A percentile compares a stretch with the other conserved stretches of the same genome.
These are phyloP conservation scores for Neonectria punicea DNA, from an alignment of 2,329 filamentous ascomycete species.

Conservation along the genomic window DNA sequence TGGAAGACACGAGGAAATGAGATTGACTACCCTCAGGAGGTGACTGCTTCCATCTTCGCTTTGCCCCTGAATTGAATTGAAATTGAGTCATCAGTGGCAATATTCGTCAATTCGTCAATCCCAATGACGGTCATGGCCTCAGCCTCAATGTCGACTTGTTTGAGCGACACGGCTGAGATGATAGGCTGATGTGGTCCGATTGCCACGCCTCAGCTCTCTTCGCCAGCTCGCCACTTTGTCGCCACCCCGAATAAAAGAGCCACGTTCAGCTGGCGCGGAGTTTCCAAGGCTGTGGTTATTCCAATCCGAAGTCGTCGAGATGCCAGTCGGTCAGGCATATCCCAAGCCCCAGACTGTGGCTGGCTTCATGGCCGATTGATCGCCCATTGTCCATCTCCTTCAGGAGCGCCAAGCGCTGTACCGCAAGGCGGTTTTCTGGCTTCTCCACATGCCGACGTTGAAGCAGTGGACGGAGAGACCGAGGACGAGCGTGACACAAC, in stretches of 20 bases:
- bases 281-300: neutral
- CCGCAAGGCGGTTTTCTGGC: neutral
- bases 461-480: neutral
- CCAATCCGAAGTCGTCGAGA: neutral
- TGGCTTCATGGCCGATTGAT: neutral
- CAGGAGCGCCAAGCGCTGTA: neutral
- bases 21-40: neutral
- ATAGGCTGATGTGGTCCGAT: neutral
- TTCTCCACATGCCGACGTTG: neutral
- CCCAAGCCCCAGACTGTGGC: neutral
- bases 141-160: neutral
- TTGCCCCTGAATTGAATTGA: neutral
- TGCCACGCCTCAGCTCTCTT: neutral
- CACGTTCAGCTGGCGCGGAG: neutral
- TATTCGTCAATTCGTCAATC: neutral
- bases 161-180: neutral
- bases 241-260: neutral
- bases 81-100: neutral
- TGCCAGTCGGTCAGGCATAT: neutral
- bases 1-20: neutral
- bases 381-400: neutral
- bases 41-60: neutral
- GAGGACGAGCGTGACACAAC: neutral
- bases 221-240: neutral
- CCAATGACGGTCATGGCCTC: neutral